Evolutionary conservation across 75 land plant species (phyloP).

Genomic region (Ceratopteris richardii): DNA sequence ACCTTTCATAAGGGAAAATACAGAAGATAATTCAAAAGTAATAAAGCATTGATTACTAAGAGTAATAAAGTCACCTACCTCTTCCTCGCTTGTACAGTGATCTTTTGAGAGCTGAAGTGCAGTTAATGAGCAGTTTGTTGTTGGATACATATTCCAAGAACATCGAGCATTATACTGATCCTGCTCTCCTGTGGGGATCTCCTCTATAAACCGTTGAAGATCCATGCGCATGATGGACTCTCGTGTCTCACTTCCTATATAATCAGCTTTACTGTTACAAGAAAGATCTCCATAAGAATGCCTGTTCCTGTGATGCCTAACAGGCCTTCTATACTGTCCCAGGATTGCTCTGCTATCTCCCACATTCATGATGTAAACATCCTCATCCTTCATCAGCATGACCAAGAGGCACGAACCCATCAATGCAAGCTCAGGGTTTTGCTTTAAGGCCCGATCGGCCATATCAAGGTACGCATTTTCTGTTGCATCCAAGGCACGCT

Average conservation of each 20-base stretch:
- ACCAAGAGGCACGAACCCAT: conserved; percentile 99
- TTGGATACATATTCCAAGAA: conserved; percentile 9
- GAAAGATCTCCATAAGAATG: no score
- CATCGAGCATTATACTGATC: conserved; percentile 2
- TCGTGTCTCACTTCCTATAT: conserved; percentile 18
- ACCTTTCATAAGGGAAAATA: no score
- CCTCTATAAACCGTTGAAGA: conserved; percentile 49
- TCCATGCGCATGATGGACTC: conserved; percentile 32
- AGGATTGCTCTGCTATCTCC: conserved; percentile 90
- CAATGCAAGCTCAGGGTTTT: conserved; percentile 84
- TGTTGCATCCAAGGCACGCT: conserved; percentile 36
- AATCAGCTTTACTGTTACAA: no score
- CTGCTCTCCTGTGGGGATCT: conserved; percentile 30
- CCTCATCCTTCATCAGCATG: conserved; percentile 97
- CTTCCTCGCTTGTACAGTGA: conserved; percentile 69
- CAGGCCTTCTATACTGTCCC: conserved; percentile 43
- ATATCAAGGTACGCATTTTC: conserved; percentile 76
- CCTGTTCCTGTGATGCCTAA: conserved; percentile 30
- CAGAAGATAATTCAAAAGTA: no score
- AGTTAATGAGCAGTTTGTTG: conserved; percentile 19
- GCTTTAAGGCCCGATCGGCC: conserved; percentile 58
- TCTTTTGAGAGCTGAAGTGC: conserved; percentile 81
- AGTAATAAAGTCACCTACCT: no score
- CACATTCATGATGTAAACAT: conserved; percentile 90
- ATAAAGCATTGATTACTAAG: no score